Evolutionary conservation across 345 rosid species (phyloP).

Genomic region (Zanthoxylum bungeanum): DNA sequence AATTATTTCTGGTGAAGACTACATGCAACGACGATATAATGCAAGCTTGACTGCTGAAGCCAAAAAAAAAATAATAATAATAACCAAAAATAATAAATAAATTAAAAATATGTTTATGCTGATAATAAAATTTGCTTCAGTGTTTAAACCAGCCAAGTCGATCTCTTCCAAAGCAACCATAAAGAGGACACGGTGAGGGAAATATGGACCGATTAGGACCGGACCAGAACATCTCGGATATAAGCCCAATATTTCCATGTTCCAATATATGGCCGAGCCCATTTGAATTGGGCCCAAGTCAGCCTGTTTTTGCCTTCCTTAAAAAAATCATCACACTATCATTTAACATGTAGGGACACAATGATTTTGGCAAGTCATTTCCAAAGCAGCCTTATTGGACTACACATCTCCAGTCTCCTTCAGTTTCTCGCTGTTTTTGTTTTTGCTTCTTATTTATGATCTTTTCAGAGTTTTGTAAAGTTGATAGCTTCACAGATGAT

Average conservation of each 20-base stretch:
- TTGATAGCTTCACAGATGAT: neutral
- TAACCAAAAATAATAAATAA: neutral
- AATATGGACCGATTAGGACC: too few relatives aligned
- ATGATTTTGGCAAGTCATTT: slow-evolving; percentile 13
- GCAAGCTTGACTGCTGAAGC: neutral
- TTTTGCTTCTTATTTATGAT: neutral
- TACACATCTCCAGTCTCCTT: slow-evolving; percentile 16
- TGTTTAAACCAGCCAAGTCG: neutral
- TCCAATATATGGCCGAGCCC: neutral
- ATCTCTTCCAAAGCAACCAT: neutral
- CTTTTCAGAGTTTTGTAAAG: neutral
- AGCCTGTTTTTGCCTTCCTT: too few relatives aligned
- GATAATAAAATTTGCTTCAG: neutral
- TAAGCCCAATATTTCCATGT: neutral
- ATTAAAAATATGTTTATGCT: neutral
- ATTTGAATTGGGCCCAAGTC: neutral
- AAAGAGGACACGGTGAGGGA: neutral
- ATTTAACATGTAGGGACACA: slow-evolving; percentile 22
- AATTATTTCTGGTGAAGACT: neutral
- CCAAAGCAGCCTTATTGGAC: slow-evolving; percentile 3
- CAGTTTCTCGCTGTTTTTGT: neutral
- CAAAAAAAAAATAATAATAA: neutral
- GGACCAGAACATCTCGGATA: neutral
- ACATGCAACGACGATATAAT: neutral
- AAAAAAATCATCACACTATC: too few relatives aligned